Evolutionary conservation across 176 grass and related monocot species (phyloP).

Genomic region (Olyra latifolia): DNA sequence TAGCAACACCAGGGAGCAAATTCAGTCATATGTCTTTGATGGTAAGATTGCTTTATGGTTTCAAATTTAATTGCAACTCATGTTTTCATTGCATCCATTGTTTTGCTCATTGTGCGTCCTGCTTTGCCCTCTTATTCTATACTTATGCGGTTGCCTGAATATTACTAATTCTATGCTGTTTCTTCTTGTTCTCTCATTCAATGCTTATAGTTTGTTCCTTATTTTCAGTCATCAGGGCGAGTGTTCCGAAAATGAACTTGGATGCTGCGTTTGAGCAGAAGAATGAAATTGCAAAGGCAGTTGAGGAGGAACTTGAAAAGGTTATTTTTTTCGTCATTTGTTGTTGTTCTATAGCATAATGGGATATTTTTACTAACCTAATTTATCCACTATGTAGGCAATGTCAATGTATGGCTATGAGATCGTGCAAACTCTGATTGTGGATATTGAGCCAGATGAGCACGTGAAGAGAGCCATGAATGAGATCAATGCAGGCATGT

Average conservation of each 20-base stretch:
- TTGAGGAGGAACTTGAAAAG: conserved; percentile 91
- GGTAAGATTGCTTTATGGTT: conserved; percentile 43
- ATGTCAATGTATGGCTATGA: conserved; percentile 86
- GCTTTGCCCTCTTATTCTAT: neutral
- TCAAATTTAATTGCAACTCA: conserved; percentile 9
- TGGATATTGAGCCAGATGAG: conserved; percentile 82
- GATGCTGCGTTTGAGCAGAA: conserved; percentile 90
- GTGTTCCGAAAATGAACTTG: conserved; percentile 87
- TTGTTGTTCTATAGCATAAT: neutral
- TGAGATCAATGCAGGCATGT: conserved; percentile 86
- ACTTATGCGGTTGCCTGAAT: conserved; percentile 19
- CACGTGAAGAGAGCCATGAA: conserved; percentile 91
- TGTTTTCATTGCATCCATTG: neutral
- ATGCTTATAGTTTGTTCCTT: conserved; percentile 38
- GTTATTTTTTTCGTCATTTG: conserved; percentile 42
- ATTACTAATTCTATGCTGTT: conserved; percentile 8
- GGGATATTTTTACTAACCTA: conserved; percentile 17
- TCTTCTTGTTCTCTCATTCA: neutral
- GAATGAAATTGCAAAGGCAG: conserved; percentile 83
- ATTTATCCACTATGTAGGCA: conserved; percentile 48
- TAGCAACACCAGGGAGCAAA: conserved; percentile 76
- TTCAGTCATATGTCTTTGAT: conserved; percentile 96
- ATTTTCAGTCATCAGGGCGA: conserved; percentile 77
- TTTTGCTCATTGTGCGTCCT: neutral
- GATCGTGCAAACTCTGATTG: conserved; percentile 89